Evolutionary conservation across 352 stramenopile genomes (phyloP), one percentile per base, ranked within the genome.

Genomic region (Phytophthora pinifolia): DNA sequence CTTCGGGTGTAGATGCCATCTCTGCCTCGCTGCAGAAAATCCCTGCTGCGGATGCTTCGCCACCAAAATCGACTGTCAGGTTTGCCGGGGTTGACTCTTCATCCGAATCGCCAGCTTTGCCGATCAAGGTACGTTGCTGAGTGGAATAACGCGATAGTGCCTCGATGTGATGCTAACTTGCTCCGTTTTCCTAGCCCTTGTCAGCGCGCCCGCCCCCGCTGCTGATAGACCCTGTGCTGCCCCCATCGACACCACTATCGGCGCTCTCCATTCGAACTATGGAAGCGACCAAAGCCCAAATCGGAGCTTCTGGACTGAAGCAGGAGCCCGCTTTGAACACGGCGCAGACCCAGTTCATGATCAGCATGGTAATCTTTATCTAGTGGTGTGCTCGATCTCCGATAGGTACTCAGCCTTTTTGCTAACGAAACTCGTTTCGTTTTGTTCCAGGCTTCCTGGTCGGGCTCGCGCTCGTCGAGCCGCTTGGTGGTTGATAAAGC

Each of bases 341-440:
- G 43, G 64, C 46, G n/a, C 20, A 25, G 20, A 3, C 20, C 20
- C 61, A 76, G 37, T 83, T 56, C 59, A 54, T 78, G 53, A 72
- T 83, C 62, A 76, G 67, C 25, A 78, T 80, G 73, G 71, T 82
- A 51, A 52, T 25, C 60, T 25, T 36, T 2, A 34, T 9, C 20
- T 53, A 8, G 20, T 42, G 7, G 18, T 52, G 12, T 31, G 13
- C 13, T 25, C 34, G 17, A 17, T 8, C 3, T 25, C 20, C 20
- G 20, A 25, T 25, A 25, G 20, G 2, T 25, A 25, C 20, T 25
- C 20, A 25, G 20, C 20, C 20, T 25, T 25, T 25, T 25, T 25
- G 20, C 20, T 25, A 25, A 25, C 20, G 20, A 25, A 25, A 25
- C 20, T 25, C 20, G 20, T 25, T 25, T 25, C 3, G 20, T 25